A percentile compares a stretch with the other conserved stretches of the same genome.
These are phyloP conservation scores for Cymbopogon citratus DNA, from an alignment of 176 grass and related monocot genomes.

Conservation along the genomic window DNA sequence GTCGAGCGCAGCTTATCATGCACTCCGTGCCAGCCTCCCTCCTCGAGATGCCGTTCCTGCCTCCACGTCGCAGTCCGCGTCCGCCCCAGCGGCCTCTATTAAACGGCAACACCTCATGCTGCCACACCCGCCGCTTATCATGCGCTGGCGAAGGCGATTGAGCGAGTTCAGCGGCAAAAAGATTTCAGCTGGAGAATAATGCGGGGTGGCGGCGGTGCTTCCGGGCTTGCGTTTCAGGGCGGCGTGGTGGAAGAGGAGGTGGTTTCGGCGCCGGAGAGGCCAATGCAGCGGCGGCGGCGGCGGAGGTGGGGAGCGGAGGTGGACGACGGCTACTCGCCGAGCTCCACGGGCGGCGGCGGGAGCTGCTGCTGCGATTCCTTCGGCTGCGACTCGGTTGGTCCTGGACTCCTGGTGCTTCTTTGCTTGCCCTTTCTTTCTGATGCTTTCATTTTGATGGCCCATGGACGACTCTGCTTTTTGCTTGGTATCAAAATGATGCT, in stretches of 20 bases:
- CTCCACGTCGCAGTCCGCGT: constrained; percentile 34
- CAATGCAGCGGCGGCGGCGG: constrained; percentile 14
- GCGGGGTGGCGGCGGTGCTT: constrained; percentile 13
- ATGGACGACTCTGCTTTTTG: background rate
- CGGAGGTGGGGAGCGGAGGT: constrained; percentile 23
- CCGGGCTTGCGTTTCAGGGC: constrained; percentile 1
- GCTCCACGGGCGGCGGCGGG: constrained; percentile 31
- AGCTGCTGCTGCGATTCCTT: constrained; percentile 41
- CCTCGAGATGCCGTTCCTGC: constrained; percentile 35
- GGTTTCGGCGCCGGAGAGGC: constrained; percentile 22
- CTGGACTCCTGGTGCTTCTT: background rate
- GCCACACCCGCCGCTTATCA: constrained; percentile 24
- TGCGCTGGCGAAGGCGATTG: constrained; percentile 16
- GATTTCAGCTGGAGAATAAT: constrained; percentile 22
- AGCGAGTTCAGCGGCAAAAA: background rate
- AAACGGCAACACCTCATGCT: constrained; percentile 28
- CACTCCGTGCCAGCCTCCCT: background rate
- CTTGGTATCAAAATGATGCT: constrained; percentile 2
- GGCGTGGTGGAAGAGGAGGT: background rate
- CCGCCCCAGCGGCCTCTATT: constrained; percentile 21
- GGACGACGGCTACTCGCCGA: constrained; percentile 37
- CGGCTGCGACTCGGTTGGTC: constrained; percentile 43
- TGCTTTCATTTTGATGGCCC: background rate
- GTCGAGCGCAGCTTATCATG: background rate
- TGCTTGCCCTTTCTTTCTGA: background rate